Evolutionary conservation across 176 grass and related monocot species (phyloP).

Genomic region (Raddia distichophylla): DNA sequence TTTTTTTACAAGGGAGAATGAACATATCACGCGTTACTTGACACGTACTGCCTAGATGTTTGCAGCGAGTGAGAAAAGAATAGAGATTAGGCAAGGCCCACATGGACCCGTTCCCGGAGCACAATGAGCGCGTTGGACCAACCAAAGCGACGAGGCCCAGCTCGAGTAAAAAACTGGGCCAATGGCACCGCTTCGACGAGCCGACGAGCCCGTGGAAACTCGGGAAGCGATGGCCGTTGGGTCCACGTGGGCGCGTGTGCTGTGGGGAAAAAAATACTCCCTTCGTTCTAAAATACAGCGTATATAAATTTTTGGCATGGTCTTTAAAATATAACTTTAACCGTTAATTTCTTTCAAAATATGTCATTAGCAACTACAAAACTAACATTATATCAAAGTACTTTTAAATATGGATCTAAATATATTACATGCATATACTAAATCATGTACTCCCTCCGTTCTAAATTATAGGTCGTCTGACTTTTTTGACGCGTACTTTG

Average conservation of each 20-base stretch:
- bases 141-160: conserved; percentile 11
- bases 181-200: neutral
- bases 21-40: neutral
- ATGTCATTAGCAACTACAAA: no score
- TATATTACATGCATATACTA: no score
- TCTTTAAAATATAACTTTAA: no score
- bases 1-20: neutral
- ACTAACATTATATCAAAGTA: no score
- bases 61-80: neutral
- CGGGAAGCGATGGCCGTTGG: neutral
- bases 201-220: conserved; percentile 27
- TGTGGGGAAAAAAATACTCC: conserved; percentile 25
- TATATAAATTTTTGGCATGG: no score
- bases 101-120: conserved; percentile 20
- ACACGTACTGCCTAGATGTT: conserved; percentile 41
- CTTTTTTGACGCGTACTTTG: no score
- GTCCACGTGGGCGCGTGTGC: conserved; percentile 20
- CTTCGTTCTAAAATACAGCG: no score
- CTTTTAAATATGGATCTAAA: no score
- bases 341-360: no score
- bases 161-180: neutral
- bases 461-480: no score
- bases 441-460: no score
- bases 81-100: neutral
- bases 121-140: neutral